A percentile compares a stretch with the other conserved stretches of the same genome.
Evolutionary conservation across 768 basidiomycete genomes (phyloP).

Genomic region (Suillus subluteus): DNA sequence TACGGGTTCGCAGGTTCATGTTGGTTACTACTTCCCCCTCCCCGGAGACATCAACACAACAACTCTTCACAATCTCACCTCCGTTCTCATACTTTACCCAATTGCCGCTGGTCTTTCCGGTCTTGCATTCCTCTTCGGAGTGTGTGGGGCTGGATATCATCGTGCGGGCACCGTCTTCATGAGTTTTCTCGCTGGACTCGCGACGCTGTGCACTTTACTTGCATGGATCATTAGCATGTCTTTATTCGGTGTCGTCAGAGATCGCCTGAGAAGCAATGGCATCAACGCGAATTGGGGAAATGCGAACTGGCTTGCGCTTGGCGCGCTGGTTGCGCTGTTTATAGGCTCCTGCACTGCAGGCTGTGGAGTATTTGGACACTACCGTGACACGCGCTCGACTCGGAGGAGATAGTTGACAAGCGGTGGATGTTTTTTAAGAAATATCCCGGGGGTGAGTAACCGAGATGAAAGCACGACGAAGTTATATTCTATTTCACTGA

Average conservation of each 20-base stretch:
- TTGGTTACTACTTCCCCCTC: slow-evolving; percentile 62
- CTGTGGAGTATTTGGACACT: slow-evolving; percentile 70
- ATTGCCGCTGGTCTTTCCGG: slow-evolving; percentile 73
- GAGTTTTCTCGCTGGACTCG: slow-evolving; percentile 68
- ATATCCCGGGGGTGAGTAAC: background rate
- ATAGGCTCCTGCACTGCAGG: slow-evolving; percentile 68
- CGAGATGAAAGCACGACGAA: background rate
- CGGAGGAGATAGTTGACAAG: slow-evolving; percentile 15
- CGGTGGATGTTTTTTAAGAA: background rate
- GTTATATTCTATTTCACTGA: background rate
- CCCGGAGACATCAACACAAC: slow-evolving; percentile 43
- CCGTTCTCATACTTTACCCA: slow-evolving; percentile 76
- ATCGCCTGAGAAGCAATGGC: slow-evolving; percentile 54
- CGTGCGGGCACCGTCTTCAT: slow-evolving; percentile 79
- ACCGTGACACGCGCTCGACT: slow-evolving; percentile 38
- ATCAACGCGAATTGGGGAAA: slow-evolving; percentile 67
- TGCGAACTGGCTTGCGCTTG: slow-evolving; percentile 83
- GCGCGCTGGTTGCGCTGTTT: slow-evolving; percentile 67
- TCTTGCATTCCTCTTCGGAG: slow-evolving; percentile 65
- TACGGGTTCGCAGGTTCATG: slow-evolving; percentile 53
- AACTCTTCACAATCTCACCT: slow-evolving; percentile 71
- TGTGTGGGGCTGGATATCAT: slow-evolving; percentile 66
- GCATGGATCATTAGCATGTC: slow-evolving; percentile 80
- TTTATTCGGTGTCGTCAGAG: slow-evolving; percentile 72
- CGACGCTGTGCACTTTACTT: slow-evolving; percentile 66